These are phyloP conservation scores for Gossypium turneri DNA, from an alignment of 345 rosid species.

Conservation along the genomic window DNA sequence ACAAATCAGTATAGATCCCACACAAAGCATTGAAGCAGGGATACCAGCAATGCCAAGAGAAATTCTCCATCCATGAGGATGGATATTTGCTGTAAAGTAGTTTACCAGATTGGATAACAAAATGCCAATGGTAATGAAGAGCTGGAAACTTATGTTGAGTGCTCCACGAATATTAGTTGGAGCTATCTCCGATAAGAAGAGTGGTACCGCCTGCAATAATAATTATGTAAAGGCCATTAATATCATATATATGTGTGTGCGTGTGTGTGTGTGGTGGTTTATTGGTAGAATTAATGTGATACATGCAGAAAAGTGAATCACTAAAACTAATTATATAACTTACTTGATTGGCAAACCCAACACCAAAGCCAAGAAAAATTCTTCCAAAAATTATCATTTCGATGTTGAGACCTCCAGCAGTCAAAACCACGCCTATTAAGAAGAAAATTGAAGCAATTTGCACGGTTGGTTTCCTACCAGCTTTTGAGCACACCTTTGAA, in stretches of 20 bases:
- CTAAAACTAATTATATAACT: neutral
- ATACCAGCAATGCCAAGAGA: conserved; percentile 33
- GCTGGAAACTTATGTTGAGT: conserved; percentile 57
- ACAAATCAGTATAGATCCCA: conserved; percentile 43
- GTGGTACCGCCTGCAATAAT: conserved; percentile 41
- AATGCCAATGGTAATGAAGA: conserved; percentile 63
- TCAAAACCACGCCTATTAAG: conserved; percentile 47
- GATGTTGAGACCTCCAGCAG: conserved; percentile 37
- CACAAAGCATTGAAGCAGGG: conserved; percentile 41
- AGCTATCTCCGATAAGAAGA: conserved; percentile 49
- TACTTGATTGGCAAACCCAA: conserved; percentile 76
- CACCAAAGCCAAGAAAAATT: conserved; percentile 54
- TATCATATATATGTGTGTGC: too few relatives aligned
- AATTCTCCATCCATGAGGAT: conserved; percentile 41
- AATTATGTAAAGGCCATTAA: neutral
- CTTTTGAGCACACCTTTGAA: conserved; percentile 39
- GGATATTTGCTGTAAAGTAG: conserved; percentile 28
- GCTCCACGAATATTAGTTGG: conserved; percentile 40
- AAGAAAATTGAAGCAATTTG: conserved; percentile 63
- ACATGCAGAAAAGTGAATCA: too few relatives aligned
- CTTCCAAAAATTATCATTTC: conserved; percentile 62
- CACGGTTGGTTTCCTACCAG: conserved; percentile 69
- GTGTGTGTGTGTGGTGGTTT: too few relatives aligned
- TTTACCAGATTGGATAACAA: conserved; percentile 52
- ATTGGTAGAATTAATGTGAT: too few relatives aligned